Evolutionary conservation across 1,284 basidiomycete species (phyloP).

Genomic region (Lignosus rhinocerotis): DNA sequence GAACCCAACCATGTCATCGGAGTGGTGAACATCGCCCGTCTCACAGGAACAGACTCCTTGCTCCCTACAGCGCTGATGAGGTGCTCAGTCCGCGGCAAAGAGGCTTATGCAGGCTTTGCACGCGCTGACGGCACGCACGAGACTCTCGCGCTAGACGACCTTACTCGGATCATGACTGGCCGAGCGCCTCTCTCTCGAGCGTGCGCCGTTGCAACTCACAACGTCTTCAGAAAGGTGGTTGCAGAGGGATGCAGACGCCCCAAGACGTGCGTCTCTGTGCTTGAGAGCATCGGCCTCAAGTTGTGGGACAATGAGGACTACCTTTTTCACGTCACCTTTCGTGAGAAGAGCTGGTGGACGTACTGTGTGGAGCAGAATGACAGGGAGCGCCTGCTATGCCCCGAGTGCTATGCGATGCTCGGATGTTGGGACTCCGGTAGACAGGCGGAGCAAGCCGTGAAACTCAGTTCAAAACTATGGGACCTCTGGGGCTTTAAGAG

Average conservation of each 20-base stretch:
- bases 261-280: background rate
- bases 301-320: background rate
- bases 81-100: background rate
- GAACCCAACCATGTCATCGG: background rate
- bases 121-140: slow-evolving; percentile 3
- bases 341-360: background rate
- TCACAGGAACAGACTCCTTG: background rate
- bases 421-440: background rate
- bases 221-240: background rate
- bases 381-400: background rate
- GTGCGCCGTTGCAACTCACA: background rate
- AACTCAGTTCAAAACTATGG: background rate
- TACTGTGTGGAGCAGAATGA: background rate
- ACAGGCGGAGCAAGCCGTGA: background rate
- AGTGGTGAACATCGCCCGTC: slow-evolving; percentile 2
- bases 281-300: background rate
- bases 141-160: background rate
- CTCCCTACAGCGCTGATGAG: background rate
- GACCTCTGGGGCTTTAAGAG: background rate
- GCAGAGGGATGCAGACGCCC: background rate
- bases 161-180: background rate
- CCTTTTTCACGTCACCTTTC: background rate
- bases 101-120: background rate
- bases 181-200: background rate
- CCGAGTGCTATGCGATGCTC: background rate